Evolutionary conservation across 805 yeast species (phyloP).

Genomic region (Hanseniaspora guilliermondii): DNA sequence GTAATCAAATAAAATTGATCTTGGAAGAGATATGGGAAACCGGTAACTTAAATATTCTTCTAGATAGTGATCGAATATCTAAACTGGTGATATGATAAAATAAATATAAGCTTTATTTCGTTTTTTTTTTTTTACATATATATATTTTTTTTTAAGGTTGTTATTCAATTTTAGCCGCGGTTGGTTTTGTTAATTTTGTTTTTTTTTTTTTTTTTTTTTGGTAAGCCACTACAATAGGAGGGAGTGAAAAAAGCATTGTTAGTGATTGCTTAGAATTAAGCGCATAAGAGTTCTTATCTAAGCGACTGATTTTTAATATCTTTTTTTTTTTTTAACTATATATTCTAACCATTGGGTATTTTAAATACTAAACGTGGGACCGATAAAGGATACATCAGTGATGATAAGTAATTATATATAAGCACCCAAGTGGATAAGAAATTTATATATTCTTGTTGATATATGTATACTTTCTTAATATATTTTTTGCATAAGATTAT

Average conservation of each 20-base stretch:
- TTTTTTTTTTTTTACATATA: too few relatives aligned
- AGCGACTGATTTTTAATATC: background rate
- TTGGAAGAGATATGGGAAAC: slow-evolving; percentile 19
- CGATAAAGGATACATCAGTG: background rate
- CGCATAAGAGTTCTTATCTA: background rate
- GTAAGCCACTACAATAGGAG: too few relatives aligned
- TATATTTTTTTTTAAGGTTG: too few relatives aligned
- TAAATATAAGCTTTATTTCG: background rate
- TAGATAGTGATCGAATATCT: slow-evolving; percentile 17
- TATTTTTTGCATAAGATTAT: too few relatives aligned
- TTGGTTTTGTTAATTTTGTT: too few relatives aligned
- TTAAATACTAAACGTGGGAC: background rate
- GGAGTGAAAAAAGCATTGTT: too few relatives aligned
- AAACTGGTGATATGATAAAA: slow-evolving; percentile 16
- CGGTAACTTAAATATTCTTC: slow-evolving; percentile 15
- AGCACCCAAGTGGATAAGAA: too few relatives aligned
- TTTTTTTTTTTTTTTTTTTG: too few relatives aligned
- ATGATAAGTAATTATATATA: background rate
- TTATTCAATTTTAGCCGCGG: too few relatives aligned
- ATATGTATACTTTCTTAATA: too few relatives aligned
- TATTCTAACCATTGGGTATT: too few relatives aligned
- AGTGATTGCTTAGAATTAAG: background rate
- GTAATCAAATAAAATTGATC: slow-evolving; percentile 17
- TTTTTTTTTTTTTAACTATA: background rate
- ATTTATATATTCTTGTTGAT: too few relatives aligned